Base-by-base conservation (phyloP, 345 rosid genomes). In the Brassica cretica region DNA sequence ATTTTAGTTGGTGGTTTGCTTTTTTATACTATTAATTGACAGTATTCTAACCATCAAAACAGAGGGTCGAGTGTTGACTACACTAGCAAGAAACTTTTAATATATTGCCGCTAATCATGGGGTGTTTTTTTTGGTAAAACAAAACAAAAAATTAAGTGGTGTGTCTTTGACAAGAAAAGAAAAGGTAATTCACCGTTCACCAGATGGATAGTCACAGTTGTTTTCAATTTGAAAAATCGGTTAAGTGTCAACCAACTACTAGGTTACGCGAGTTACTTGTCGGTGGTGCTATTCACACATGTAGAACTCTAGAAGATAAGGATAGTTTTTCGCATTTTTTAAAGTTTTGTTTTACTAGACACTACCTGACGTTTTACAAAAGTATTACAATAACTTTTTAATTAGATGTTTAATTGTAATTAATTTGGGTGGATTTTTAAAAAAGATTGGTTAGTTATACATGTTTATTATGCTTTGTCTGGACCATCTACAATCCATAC, bases 301-400 rank as follows among this genome's bases (percentile, higher is more conserved):
- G 70, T 30, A 51, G 24, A 64, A 37, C 66, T 71, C 59, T 60
- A 16, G 78, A 80, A 70, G 72, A 29, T 64, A 70, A 69, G 79
- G 15, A 80, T 74, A 74, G 75, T 70, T 78, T 29, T 30, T 55
- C 75, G 78, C 70, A 73, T 68, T 79, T 73, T 79, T 33, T 67
- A 51, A 77, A 33, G 68, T 67, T 67, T 7, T 5, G 5, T 49
- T 64, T 53, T 66, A 70, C 49, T 27, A 77, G 19, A 6, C 55
- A 19, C 44, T 68, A 68, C 74, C 71, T 30, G 51, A 46, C 71
- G 58, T 69, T 69, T 6, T 30, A 18, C 30, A 53, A 78, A 71
- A 78, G 76, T 72, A 66, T 72, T 16, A 71, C 35, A 5, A 70
- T 15, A 70, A 70, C 0, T 7, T 29, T 25, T 24, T 10, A 10